Percentiles rank a stretch among this genome's conserved stretches.
Evolutionary conservation across 306 rosid species (phyloP).

Genomic region (Castanopsis chinensis): DNA sequence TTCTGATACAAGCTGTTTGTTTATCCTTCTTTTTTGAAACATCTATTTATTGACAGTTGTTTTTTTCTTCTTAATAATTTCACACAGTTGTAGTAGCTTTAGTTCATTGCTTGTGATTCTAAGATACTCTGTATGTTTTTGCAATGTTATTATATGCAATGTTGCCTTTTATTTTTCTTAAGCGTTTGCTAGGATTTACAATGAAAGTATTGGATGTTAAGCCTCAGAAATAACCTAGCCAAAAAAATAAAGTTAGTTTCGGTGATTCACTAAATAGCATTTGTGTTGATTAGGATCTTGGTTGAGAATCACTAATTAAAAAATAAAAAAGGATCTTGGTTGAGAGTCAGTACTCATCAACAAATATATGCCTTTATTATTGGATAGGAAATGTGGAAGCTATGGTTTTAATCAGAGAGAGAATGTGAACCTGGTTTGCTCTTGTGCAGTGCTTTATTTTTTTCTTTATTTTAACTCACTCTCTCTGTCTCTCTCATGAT

Average conservation of each 20-base stretch:
- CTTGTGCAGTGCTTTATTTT: too few relatives aligned
- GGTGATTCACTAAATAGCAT: background rate
- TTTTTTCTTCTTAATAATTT: background rate
- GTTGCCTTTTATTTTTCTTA: background rate
- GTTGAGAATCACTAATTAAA: background rate
- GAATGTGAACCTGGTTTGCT: too few relatives aligned
- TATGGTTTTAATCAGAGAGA: too few relatives aligned
- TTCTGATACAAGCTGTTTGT: background rate
- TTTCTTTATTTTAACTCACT: too few relatives aligned
- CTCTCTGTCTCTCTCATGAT: too few relatives aligned
- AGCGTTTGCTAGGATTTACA: background rate
- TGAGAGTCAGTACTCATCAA: too few relatives aligned
- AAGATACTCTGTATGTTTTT: background rate
- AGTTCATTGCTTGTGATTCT: slow-evolving; percentile 2
- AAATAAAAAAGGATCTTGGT: background rate
- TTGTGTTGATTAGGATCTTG: background rate
- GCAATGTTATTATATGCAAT: background rate
- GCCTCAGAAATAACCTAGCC: background rate
- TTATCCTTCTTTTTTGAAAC: background rate
- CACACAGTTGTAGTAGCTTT: background rate
- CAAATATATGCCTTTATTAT: too few relatives aligned
- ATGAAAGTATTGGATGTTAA: background rate
- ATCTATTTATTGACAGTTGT: background rate
- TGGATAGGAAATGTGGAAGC: background rate
- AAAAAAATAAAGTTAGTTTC: background rate